These are phyloP conservation scores for Prunus padus DNA, from an alignment of 306 rosid species.

Conservation along the genomic window DNA sequence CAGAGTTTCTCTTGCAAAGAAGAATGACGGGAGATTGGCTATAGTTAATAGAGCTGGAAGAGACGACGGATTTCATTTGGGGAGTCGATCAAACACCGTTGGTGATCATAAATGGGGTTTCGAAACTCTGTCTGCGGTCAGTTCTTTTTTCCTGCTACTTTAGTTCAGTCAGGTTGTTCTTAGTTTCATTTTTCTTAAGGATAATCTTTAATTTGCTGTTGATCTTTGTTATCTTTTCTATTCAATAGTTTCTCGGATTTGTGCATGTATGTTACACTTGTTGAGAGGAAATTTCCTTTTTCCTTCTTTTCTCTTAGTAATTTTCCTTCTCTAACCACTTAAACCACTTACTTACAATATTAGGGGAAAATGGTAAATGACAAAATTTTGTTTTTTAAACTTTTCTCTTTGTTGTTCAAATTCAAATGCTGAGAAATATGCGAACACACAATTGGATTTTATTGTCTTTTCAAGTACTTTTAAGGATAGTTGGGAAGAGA, in stretches of 20 bases:
- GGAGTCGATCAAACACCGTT: constrained; percentile 8
- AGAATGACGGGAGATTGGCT: constrained; percentile 8
- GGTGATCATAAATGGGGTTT: constrained; percentile 11
- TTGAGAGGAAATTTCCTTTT: too few species aligned
- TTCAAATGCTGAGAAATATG: neutral
- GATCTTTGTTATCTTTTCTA: neutral
- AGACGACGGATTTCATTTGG: neutral
- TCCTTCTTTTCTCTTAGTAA: too few species aligned
- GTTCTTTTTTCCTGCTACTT: constrained; percentile 7
- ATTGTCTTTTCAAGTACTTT: neutral
- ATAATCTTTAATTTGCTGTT: neutral
- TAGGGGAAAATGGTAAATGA: neutral
- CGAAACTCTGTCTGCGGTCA: constrained; percentile 21
- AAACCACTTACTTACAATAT: neutral
- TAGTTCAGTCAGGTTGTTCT: neutral
- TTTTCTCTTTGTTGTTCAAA: too few species aligned
- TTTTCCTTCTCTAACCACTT: neutral
- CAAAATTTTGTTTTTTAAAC: too few species aligned
- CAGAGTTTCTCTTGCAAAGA: constrained; percentile 21
- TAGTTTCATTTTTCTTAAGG: neutral
- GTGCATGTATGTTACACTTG: too few species aligned
- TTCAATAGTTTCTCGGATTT: neutral
- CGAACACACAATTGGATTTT: neutral
- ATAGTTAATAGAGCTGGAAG: constrained; percentile 3
- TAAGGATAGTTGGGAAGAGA: neutral